These are phyloP conservation scores for Monilinia polystroma DNA, from an alignment of 2,329 filamentous ascomycete genomes.

Conservation along the genomic window DNA sequence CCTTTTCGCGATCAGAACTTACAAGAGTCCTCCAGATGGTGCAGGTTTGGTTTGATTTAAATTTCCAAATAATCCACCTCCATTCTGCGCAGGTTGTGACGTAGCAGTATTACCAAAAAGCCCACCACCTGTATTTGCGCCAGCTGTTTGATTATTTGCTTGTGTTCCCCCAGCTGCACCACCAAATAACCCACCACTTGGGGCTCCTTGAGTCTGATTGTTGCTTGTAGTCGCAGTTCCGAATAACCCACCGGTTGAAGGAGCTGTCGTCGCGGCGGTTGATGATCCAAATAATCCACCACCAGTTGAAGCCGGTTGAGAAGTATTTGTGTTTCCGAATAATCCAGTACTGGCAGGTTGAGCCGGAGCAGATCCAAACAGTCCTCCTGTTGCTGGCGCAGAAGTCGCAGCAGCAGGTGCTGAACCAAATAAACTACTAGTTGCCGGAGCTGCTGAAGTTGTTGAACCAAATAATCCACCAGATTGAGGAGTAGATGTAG, in stretches of 20 bases:
- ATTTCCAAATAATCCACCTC: conserved; percentile 36
- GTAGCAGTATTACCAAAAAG: conserved; percentile 38
- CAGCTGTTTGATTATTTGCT: conserved; percentile 31
- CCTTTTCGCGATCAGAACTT: conserved; percentile 25
- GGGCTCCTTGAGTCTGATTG: conserved; percentile 27
- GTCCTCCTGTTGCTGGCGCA: conserved; percentile 28
- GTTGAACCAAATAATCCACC: conserved; percentile 34
- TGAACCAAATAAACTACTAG: conserved; percentile 38
- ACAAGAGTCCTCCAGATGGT: conserved; percentile 36
- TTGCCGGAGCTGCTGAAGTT: conserved; percentile 26
- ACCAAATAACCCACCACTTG: conserved; percentile 39
- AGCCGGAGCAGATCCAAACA: conserved; percentile 30
- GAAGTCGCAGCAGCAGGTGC: conserved; percentile 20
- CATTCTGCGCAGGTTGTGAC: conserved; percentile 34
- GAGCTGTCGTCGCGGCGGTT: conserved; percentile 24
- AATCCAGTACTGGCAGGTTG: conserved; percentile 33
- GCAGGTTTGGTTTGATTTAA: conserved; percentile 38
- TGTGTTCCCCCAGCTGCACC: conserved; percentile 31
- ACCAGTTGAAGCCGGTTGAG: conserved; percentile 29
- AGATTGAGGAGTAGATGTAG: conserved; percentile 31
- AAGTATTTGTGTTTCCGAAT: conserved; percentile 35
- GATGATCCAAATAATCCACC: conserved; percentile 39
- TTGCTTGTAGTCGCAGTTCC: conserved; percentile 28
- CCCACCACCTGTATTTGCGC: conserved; percentile 30
- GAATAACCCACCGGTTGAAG: conserved; percentile 38